Evolutionary conservation across 192 early-diverging fungal species (phyloP).

Genomic region (Gamsiella multidivaricata): DNA sequence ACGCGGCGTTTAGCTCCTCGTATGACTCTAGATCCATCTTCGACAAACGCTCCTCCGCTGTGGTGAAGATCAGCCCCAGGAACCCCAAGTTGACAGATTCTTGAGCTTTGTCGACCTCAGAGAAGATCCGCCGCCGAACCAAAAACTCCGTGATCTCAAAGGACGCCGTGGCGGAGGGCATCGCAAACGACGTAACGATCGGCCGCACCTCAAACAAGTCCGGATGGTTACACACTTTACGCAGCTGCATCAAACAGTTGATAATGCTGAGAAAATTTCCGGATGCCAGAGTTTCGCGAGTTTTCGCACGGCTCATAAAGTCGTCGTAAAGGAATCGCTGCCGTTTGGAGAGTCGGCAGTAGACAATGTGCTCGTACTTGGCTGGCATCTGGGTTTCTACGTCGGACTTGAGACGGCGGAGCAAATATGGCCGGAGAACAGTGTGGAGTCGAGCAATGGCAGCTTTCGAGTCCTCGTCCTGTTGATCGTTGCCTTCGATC

Average conservation of each 20-base stretch:
- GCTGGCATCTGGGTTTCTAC: conserved; percentile 76
- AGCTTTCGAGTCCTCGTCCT: conserved; percentile 62
- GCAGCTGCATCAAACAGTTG: conserved; percentile 80
- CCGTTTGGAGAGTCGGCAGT: conserved; percentile 75
- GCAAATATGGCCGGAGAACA: conserved; percentile 70
- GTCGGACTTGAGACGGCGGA: conserved; percentile 73
- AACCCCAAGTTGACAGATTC: conserved; percentile 52
- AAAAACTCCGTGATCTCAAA: conserved; percentile 53
- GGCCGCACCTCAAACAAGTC: conserved; percentile 69
- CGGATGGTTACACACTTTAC: conserved; percentile 68
- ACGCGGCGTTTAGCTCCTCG: conserved; percentile 29
- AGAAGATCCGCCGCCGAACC: conserved; percentile 48
- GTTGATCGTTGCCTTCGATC: conserved; percentile 68
- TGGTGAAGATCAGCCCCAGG: conserved; percentile 55
- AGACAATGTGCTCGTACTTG: conserved; percentile 75
- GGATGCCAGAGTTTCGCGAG: conserved; percentile 73
- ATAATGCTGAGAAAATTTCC: conserved; percentile 83
- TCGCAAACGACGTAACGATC: conserved; percentile 70
- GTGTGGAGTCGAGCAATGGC: conserved; percentile 71
- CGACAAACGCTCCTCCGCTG: conserved; percentile 32
- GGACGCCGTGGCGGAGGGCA: conserved; percentile 51
- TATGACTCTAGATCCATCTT: conserved; percentile 31
- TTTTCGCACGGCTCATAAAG: conserved; percentile 85
- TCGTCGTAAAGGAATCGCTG: conserved; percentile 82
- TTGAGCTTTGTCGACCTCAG: conserved; percentile 38